phyloP scores from a whole-genome alignment of 2,329 filamentous ascomycete species.

The Neoscytalidium dimidiatum region DNA sequence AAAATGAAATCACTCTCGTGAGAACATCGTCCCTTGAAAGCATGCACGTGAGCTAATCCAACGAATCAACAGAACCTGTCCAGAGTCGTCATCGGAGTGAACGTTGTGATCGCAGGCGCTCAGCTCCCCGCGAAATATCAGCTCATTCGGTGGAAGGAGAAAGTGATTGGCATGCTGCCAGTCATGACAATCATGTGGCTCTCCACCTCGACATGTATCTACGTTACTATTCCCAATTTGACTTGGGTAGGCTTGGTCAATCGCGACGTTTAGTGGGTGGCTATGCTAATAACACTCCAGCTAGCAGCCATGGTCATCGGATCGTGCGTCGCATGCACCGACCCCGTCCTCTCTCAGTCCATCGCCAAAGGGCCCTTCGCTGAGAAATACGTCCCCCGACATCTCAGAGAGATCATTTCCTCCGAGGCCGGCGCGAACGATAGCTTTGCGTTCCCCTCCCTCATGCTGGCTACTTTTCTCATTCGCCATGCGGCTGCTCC shows the following conservation, averaged over 20 bases:
- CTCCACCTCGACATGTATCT: conserved; percentile 57
- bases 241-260: conserved; percentile 40
- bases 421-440: conserved; percentile 65
- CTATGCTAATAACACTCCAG: conserved; percentile 23
- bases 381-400: conserved; percentile 61
- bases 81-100: conserved; percentile 63
- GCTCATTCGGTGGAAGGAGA: conserved; percentile 52
- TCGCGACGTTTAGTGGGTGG: fast-evolving
- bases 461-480: conserved; percentile 60
- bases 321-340: conserved; percentile 63
- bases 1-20: conserved; percentile 46
- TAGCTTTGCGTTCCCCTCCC: conserved; percentile 63
- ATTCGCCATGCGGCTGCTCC: conserved; percentile 54
- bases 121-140: conserved; percentile 62
- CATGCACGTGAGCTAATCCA: not conserved
- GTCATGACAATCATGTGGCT: conserved; percentile 67
- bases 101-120: conserved; percentile 65
- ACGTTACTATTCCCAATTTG: conserved; percentile 57
- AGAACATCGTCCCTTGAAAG: not conserved
- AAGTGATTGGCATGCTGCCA: conserved; percentile 58
- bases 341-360: conserved; percentile 63
- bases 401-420: conserved; percentile 62
- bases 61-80: conserved; percentile 49
- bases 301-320: conserved; percentile 59
- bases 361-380: conserved; percentile 65